phyloP scores from a whole-genome alignment of 208 protist species.

The Crithidia sp. region DNA sequence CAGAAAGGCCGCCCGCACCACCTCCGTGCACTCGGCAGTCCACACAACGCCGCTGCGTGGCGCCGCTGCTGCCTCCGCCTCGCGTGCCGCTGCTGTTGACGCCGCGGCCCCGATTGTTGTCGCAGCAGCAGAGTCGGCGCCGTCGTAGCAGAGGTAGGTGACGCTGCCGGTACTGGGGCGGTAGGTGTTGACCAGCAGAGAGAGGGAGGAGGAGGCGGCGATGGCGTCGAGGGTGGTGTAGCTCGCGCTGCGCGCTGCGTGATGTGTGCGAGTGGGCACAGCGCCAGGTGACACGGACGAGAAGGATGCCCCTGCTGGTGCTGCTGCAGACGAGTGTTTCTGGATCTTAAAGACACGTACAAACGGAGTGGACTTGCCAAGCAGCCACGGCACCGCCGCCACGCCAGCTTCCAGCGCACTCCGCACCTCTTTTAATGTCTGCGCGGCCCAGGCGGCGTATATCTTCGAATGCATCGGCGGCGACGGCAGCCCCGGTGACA shows the following conservation, averaged over 20 bases:
- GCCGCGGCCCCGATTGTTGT: neutral
- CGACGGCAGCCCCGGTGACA: neutral
- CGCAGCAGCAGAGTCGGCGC: neutral
- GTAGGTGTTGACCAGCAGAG: neutral
- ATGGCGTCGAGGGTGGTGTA: neutral
- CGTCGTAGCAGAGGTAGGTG: constrained; percentile 15
- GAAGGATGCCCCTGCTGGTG: neutral
- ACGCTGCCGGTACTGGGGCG: neutral
- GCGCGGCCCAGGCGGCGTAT: constrained; percentile 1
- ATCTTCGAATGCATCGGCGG: neutral
- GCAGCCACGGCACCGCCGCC: constrained; percentile 23
- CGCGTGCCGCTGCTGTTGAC: neutral
- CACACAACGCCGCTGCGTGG: constrained; percentile 9
- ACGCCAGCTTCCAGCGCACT: constrained; percentile 24
- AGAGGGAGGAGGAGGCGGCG: neutral
- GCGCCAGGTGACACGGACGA: neutral
- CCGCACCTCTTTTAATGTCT: constrained; percentile 13
- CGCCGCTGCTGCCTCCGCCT: neutral
- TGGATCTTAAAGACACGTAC: constrained; percentile 8
- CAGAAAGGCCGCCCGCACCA: constrained; percentile 40
- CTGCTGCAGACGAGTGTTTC: no score
- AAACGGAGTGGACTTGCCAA: constrained; percentile 22
- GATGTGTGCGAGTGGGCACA: neutral
- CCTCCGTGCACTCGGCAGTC: constrained; percentile 37
- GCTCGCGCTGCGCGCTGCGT: neutral